These are phyloP conservation scores for Tieghemostelium lacteum DNA, from an alignment of 78 protist species.

Conservation along the genomic window DNA sequence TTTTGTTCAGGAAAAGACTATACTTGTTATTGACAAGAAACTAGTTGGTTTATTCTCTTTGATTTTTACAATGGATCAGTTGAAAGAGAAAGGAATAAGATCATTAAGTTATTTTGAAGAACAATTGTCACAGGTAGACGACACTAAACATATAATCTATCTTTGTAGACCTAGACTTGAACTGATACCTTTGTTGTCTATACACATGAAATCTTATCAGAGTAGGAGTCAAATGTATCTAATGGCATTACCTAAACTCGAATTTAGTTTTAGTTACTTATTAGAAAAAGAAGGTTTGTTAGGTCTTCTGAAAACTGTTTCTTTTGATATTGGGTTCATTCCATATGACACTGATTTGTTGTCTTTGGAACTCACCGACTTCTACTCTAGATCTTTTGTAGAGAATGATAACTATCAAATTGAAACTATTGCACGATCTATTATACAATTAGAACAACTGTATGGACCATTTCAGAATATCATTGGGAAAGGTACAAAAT, in stretches of 20 bases:
- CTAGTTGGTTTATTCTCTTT: slow-evolving; percentile 2
- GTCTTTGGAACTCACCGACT: slow-evolving; percentile 3
- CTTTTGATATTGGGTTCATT: slow-evolving; percentile 23
- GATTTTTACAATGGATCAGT: neutral
- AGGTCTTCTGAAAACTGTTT: neutral
- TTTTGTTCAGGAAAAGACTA: neutral
- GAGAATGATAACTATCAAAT: slow-evolving; percentile 31
- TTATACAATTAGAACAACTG: slow-evolving; percentile 16
- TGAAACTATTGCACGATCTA: neutral
- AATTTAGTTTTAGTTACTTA: slow-evolving; percentile 9
- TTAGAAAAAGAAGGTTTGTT: slow-evolving; percentile 19
- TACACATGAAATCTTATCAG: neutral
- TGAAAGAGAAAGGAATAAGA: slow-evolving; percentile 1
- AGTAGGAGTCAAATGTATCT: neutral
- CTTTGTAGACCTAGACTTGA: slow-evolving; percentile 5
- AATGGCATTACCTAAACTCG: slow-evolving; percentile 11
- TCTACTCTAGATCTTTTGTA: slow-evolving; percentile 29
- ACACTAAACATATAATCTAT: neutral
- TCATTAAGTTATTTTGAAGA: neutral
- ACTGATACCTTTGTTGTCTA: neutral
- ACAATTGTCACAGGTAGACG: neutral
- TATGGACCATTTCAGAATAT: slow-evolving; percentile 24
- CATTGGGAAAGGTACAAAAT: slow-evolving; percentile 23
- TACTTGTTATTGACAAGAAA: neutral
- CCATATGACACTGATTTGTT: slow-evolving; percentile 18